These are phyloP conservation scores for Monilinia fructigena DNA, from an alignment of 2,329 filamentous ascomycete genomes.

Conservation along the genomic window DNA sequence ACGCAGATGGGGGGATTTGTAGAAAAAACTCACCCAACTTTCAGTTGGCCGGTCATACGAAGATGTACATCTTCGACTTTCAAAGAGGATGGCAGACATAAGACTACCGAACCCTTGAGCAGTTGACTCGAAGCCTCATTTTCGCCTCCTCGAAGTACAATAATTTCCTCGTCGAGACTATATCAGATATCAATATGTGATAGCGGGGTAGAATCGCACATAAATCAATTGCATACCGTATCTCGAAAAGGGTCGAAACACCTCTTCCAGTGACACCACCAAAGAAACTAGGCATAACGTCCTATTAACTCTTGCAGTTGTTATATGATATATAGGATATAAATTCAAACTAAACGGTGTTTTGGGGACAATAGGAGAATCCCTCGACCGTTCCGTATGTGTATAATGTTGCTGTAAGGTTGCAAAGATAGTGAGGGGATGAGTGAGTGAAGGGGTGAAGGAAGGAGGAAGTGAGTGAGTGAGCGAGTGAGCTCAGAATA, in stretches of 20 bases:
- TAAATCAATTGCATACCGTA: slow-evolving; percentile 36
- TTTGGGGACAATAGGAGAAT: neutral
- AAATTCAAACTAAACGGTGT: neutral
- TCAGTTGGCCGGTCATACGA: slow-evolving; percentile 67
- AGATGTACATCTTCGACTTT: slow-evolving; percentile 72
- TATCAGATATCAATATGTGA: slow-evolving; percentile 41
- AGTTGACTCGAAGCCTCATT: slow-evolving; percentile 74
- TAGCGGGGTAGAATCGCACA: slow-evolving; percentile 15
- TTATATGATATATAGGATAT: neutral
- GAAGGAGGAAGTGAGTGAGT: neutral
- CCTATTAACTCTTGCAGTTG: neutral
- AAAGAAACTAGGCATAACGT: slow-evolving; percentile 39
- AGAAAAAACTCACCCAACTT: slow-evolving; percentile 58
- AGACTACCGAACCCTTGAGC: slow-evolving; percentile 69
- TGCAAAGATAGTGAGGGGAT: neutral
- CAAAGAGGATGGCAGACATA: slow-evolving; percentile 68
- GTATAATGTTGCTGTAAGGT: neutral
- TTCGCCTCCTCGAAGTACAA: slow-evolving; percentile 73
- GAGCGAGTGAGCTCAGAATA: neutral
- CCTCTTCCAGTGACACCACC: slow-evolving; percentile 38
- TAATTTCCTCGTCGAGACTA: slow-evolving; percentile 75
- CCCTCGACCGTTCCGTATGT: neutral
- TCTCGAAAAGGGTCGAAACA: slow-evolving; percentile 42
- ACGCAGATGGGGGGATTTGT: slow-evolving; percentile 3
- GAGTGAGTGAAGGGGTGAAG: neutral